Base-by-base conservation (phyloP, 176 grass and related monocot species). In the Poa annua region DNA sequence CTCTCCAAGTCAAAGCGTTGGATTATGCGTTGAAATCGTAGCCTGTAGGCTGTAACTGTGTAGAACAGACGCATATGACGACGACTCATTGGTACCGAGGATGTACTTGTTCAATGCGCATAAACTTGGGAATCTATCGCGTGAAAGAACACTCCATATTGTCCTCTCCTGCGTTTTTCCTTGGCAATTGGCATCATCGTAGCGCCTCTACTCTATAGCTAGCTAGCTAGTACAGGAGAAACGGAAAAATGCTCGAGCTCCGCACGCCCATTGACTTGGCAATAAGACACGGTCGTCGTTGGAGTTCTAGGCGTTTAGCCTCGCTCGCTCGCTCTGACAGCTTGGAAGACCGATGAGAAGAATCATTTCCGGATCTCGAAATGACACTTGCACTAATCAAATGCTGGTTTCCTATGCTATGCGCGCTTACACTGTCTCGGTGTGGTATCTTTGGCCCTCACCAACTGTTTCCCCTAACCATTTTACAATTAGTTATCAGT, bases 311-410 rank as follows among this genome's bases (percentile, higher is more conserved):
- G 54, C 52, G 21, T 71, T 53, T 12, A 74, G 70, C 54, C 8
- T 10, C 15, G 29, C 29, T 10, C 15, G 29, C 29, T 29, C 11
- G 47, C 35, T 84, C 76, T 71, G 74, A 78, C 80, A 77, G 70
- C 80, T 87, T 84, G 62, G 75, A 84, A 81, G 74, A 77, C 45
- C 54, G 61, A 87, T 74, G 87, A 38, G 88, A 79, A 90, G 76
- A 76, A 89, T 85, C 77, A 77, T 89, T 87, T 74, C 76, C 77
- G 76, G 84, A 89, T 89, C 87, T 92, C 26, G 56, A 67, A 7
- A 72, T 48, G 50, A 50, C 16, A 82, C 49, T 86, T 74, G 2
- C 36, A 49, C 44, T 89, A 74, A 82, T 89, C 79, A 86, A 78
- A 83, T 86, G 25, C 1, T 80, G 80, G 80, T 87, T 90, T 84